Conservation (phyloP, 805 yeast genomes). For the Candida golubevii region DNA sequence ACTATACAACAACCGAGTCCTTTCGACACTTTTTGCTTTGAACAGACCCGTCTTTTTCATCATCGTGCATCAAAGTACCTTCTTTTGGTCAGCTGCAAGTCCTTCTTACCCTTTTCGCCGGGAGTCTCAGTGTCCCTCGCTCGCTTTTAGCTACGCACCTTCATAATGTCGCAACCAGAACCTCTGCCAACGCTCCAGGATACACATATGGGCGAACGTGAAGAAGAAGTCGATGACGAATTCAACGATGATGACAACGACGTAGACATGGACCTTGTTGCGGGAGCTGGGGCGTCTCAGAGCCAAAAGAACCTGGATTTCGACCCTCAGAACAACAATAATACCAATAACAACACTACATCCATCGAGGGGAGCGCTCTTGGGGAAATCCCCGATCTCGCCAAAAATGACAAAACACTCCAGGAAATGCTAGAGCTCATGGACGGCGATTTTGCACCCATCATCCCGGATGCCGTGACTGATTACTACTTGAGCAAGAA, state of each 20-base stretch:
- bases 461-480: constrained; percentile 94
- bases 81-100: too few species aligned
- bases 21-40: too few species aligned
- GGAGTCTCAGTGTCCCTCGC: too few species aligned
- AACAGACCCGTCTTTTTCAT: too few species aligned
- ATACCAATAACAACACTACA: neutral
- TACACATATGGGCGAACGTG: constrained; percentile 5
- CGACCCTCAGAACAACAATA: neutral
- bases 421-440: constrained; percentile 81
- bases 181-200: neutral
- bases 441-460: constrained; percentile 88
- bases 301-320: neutral
- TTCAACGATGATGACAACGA: constrained; percentile 21
- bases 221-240: constrained; percentile 22
- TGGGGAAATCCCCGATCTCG: constrained; percentile 56
- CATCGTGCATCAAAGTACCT: too few species aligned
- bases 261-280: constrained; percentile 4
- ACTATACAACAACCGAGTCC: too few species aligned
- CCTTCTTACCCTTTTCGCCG: too few species aligned
- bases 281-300: neutral
- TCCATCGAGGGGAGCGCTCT: neutral
- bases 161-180: constrained; percentile 1
- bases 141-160: too few species aligned
- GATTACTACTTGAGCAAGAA: constrained; percentile 84
- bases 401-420: constrained; percentile 75